Percentiles rank a stretch among this genome's conserved stretches.
phyloP scores from a whole-genome alignment of 2,329 filamentous ascomycete species.

The Neonectria faginata region DNA sequence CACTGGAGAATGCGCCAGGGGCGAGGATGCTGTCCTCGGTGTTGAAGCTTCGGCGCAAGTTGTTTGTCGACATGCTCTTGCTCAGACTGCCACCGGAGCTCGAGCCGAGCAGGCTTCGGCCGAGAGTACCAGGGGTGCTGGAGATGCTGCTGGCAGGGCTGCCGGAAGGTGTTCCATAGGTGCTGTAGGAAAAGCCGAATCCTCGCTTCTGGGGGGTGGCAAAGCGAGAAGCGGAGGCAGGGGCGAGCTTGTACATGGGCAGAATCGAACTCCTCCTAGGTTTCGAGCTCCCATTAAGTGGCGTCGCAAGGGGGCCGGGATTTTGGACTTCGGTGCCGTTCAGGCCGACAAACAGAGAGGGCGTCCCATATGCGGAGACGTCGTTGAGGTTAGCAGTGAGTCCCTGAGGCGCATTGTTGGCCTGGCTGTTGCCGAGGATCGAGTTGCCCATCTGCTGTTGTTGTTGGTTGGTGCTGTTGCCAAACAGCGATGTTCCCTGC shows the following conservation, averaged over 20 bases:
- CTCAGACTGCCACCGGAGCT: constrained; percentile 78
- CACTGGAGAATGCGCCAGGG: constrained; percentile 85
- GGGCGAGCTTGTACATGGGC: constrained; percentile 88
- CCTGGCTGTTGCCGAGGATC: constrained; percentile 67
- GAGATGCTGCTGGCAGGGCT: constrained; percentile 72
- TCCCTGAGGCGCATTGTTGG: constrained; percentile 67
- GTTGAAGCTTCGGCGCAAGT: constrained; percentile 83
- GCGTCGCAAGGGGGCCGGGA: constrained; percentile 91
- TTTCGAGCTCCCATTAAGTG: constrained; percentile 80
- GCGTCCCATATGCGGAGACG: constrained; percentile 88
- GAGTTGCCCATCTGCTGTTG: constrained; percentile 66
- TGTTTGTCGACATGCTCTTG: constrained; percentile 92
- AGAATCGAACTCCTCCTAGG: constrained; percentile 82
- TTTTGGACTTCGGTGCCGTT: constrained; percentile 72
- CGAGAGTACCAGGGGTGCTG: constrained; percentile 76
- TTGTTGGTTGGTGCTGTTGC: constrained; percentile 59
- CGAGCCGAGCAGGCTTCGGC: constrained; percentile 73
- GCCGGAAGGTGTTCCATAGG: constrained; percentile 83
- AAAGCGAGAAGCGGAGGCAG: constrained; percentile 81
- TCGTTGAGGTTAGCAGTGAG: constrained; percentile 85
- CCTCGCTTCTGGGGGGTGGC: constrained; percentile 87
- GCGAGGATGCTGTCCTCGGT: constrained; percentile 87
- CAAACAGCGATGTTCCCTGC: constrained; percentile 58
- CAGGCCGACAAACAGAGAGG: constrained; percentile 85
- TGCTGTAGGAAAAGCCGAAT: constrained; percentile 94